Base-by-base conservation (phyloP, 148 eudicot genomes). In the Fagopyrum tataricum region DNA sequence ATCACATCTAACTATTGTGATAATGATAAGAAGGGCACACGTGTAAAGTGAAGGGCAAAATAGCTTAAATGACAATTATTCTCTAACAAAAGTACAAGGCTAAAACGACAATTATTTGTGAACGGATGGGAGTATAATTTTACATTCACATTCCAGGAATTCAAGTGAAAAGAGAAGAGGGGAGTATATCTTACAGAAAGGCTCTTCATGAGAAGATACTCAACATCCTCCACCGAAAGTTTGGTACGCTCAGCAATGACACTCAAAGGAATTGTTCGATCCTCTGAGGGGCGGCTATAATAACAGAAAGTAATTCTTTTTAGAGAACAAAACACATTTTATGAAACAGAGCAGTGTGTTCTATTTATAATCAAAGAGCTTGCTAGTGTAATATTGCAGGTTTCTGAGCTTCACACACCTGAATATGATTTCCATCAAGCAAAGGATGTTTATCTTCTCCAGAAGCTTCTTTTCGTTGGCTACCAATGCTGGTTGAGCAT, bases 371-470 rank as follows among this genome's bases (percentile, higher is more conserved):
- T 7, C 20, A 56, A 20, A 56, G 62, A 18, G 62, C 31, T 20
- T 56, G 13, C 66, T 42, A 40, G 67, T 40, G 31, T 15, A 53
- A 72, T n/a, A 41, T 40, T 6, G 41, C 7, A 14, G 20, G 42
- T 64, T 18, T 67, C 4, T 37, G 13, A 44, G 17, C 41, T 9
- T n/a, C 13, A 66, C 79, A 51, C 58, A 95, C 98, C 90, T 90
- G 78, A 95, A 95, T 76, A 95, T 95, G 24, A 90, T 95, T 87
- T 95, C 98, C 98, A 95, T 95, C 86, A 95, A 84, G 82, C 97
- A 90, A 68, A 95, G 92, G 80, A 95, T 90, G 72, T 91, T 95
- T 18, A 95, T 88, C 83, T 95, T 95, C 79, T 91, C 98, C 78
- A 90, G 79, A 78, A 95, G 89, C 84, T 87, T 95, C 68, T 87